Conservation (phyloP, 208 protist species). For the Kentomonas sorsogonicus region DNA sequence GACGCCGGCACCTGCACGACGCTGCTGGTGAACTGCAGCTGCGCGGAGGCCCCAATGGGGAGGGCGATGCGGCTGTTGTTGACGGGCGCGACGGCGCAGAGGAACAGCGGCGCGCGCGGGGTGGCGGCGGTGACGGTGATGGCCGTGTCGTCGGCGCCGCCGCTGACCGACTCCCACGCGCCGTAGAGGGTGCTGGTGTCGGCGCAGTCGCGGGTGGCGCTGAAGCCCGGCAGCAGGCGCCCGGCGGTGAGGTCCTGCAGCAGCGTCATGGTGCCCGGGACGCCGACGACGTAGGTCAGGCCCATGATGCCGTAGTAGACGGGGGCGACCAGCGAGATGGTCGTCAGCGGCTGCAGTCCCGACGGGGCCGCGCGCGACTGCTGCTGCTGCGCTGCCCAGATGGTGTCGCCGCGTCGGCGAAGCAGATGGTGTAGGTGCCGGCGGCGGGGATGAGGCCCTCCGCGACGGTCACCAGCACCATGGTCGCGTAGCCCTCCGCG, state of each 20-base stretch:
- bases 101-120: conserved; percentile 22
- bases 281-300: conserved; percentile 38
- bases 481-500: conserved; percentile 28
- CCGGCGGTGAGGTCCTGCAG: conserved; percentile 31
- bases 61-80: conserved; percentile 42
- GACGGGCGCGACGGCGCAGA: conserved; percentile 42
- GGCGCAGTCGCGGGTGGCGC: conserved; percentile 28
- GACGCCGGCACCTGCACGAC: conserved; percentile 24
- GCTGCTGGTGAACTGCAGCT: conserved; percentile 19
- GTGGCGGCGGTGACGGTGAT: conserved; percentile 35
- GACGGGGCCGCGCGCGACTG: conserved; percentile 8
- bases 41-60: conserved; percentile 9
- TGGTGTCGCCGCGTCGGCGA: conserved; percentile 1
- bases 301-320: conserved; percentile 43
- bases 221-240: conserved; percentile 47
- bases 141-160: too few relatives aligned
- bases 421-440: conserved; percentile 60
- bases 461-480: conserved; percentile 25
- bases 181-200: conserved; percentile 28
- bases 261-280: conserved; percentile 33
- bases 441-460: conserved; percentile 17
- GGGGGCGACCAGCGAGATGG: conserved; percentile 35
- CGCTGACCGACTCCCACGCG: conserved; percentile 22
- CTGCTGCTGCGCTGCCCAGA: too few relatives aligned
- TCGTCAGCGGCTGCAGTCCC: conserved; percentile 14